Evolutionary conservation across 257 asterid genomes (phyloP).

Genomic region (Solanum paucissectum): DNA sequence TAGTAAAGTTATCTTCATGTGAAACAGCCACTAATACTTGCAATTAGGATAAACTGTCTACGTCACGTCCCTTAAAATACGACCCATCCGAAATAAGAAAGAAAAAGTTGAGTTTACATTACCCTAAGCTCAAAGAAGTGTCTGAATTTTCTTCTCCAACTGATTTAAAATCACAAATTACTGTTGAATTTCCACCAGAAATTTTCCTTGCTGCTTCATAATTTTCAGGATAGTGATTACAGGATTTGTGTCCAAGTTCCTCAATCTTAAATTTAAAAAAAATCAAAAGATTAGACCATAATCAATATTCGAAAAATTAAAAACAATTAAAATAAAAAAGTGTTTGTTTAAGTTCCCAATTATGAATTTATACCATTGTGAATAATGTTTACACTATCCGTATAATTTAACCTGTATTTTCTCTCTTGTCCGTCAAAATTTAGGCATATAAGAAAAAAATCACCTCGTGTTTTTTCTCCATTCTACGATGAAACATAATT

Average conservation of each 20-base stretch:
- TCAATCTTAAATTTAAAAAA: slow-evolving; percentile 30
- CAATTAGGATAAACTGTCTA: background rate
- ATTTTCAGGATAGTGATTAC: slow-evolving; percentile 16
- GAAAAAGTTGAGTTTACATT: background rate
- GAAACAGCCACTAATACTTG: background rate
- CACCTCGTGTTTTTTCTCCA: background rate
- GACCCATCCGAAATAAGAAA: background rate
- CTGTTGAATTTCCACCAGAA: background rate
- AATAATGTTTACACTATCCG: background rate
- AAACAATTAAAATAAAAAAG: background rate
- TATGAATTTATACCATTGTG: background rate
- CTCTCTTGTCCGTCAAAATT: background rate
- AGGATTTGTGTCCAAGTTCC: slow-evolving; percentile 38
- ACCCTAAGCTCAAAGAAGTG: slow-evolving; percentile 62
- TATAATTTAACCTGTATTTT: background rate
- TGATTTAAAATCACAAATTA: slow-evolving; percentile 9
- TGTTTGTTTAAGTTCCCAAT: background rate
- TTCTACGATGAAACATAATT: background rate
- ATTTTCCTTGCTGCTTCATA: slow-evolving; percentile 17
- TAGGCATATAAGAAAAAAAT: accelerated
- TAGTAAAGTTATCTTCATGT: accelerated
- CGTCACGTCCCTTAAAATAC: background rate
- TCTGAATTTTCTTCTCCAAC: slow-evolving; percentile 19
- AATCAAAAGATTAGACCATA: background rate
- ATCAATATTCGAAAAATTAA: background rate